phyloP scores from a whole-genome alignment of 1,139 yeast genomes.

The Kurtzmaniella quercitrusa region DNA sequence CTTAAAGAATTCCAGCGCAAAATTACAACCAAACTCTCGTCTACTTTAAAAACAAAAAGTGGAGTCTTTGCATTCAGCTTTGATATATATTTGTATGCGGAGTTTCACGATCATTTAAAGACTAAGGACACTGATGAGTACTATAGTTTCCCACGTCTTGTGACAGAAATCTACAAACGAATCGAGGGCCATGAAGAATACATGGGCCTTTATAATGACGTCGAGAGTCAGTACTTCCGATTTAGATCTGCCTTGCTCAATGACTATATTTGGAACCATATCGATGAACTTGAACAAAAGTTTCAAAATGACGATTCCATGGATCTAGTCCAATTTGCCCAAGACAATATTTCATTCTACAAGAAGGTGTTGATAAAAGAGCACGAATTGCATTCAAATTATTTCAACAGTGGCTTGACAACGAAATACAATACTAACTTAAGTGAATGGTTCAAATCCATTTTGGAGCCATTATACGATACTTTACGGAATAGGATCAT shows the following conservation, averaged over 20 bases:
- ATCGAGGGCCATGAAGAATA: conserved; percentile 51
- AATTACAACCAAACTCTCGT: conserved; percentile 27
- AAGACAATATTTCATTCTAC: conserved; percentile 55
- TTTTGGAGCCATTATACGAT: conserved; percentile 78
- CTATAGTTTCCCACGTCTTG: conserved; percentile 39
- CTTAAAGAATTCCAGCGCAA: conserved; percentile 46
- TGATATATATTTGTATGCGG: conserved; percentile 48
- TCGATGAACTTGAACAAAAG: conserved; percentile 17
- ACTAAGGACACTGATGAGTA: conserved; percentile 13
- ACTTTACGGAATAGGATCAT: conserved; percentile 60
- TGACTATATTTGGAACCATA: conserved; percentile 36
- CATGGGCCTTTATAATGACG: conserved; percentile 64
- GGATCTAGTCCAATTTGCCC: conserved; percentile 52
- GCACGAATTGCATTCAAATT: conserved; percentile 47
- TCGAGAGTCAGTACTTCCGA: conserved; percentile 59
- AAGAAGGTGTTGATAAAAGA: conserved; percentile 62
- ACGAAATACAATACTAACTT: conserved; percentile 19
- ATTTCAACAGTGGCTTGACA: conserved; percentile 34
- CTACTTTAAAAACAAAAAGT: conserved; percentile 6
- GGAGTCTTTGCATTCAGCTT: conserved; percentile 13
- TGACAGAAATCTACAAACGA: conserved; percentile 49
- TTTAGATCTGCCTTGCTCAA: conserved; percentile 47
- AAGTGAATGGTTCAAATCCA: conserved; percentile 53
- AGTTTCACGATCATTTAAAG: conserved; percentile 35
- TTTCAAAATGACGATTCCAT: conserved; percentile 13